A percentile compares a stretch with the other conserved stretches of the same genome.
These are phyloP conservation scores for Purpureocillium lavendulum DNA, from an alignment of 2,329 filamentous ascomycete genomes.

Conservation along the genomic window DNA sequence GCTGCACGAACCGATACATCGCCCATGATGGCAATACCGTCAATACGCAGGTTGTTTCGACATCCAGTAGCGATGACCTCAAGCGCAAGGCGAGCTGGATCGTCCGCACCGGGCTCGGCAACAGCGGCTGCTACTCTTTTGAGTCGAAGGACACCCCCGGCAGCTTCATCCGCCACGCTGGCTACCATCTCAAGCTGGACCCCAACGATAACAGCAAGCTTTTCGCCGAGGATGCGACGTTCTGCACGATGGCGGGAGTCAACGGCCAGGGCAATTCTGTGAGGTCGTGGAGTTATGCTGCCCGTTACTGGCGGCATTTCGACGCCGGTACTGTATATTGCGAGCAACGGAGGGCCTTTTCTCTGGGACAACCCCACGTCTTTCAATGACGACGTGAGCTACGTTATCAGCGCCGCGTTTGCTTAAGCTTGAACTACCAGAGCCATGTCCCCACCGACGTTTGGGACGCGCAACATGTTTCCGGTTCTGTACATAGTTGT, in stretches of 20 bases:
- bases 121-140: constrained; percentile 51
- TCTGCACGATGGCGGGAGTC: constrained; percentile 46
- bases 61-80: constrained; percentile 37
- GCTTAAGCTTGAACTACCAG: too few species aligned
- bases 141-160: constrained; percentile 50
- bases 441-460: too few species aligned
- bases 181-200: constrained; percentile 41
- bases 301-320: constrained; percentile 49
- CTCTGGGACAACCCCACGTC: too few species aligned
- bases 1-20: constrained; percentile 46
- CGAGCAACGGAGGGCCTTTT: too few species aligned
- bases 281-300: constrained; percentile 52
- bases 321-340: constrained; percentile 2
- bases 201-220: constrained; percentile 46
- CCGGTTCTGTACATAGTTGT: too few species aligned
- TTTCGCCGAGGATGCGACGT: constrained; percentile 55
- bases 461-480: too few species aligned
- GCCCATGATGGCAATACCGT: constrained; percentile 43
- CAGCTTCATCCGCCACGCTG: constrained; percentile 47
- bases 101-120: constrained; percentile 45
- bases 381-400: too few species aligned
- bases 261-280: constrained; percentile 43
- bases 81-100: constrained; percentile 45
- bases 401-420: too few species aligned
- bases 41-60: too few species aligned